Percentiles rank a stretch among this genome's conserved stretches.
phyloP scores from a whole-genome alignment of 805 yeast genomes.

The Candida nonsorbophila region DNA sequence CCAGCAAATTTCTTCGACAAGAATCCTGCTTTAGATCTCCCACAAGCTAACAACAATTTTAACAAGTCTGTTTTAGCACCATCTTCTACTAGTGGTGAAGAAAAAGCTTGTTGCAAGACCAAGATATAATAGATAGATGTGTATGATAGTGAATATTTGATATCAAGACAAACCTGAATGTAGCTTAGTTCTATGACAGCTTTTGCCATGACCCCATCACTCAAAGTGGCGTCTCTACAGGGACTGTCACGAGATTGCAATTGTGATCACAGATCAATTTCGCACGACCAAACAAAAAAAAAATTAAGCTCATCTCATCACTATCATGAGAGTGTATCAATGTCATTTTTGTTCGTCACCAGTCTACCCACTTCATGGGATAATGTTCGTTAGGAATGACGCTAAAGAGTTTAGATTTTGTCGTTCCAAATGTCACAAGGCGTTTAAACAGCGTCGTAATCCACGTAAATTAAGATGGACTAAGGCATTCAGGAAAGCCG shows the following conservation, averaged over 20 bases:
- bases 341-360: constrained; percentile 99
- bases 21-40: constrained; percentile 76
- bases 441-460: constrained; percentile 96
- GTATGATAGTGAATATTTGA: not conserved
- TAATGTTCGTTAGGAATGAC: constrained; percentile 96
- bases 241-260: no score
- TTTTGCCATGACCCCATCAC: no score
- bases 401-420: constrained; percentile 97
- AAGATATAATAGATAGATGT: constrained; percentile 15
- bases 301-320: constrained; percentile 3
- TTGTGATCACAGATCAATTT: constrained; percentile 4
- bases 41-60: constrained; percentile 61
- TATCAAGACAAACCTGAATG: not conserved
- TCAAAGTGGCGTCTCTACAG: no score
- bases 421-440: constrained; percentile 95
- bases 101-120: constrained; percentile 31
- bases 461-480: constrained; percentile 99
- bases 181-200: no score
- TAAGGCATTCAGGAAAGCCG: constrained; percentile 97
- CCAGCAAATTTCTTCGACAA: constrained; percentile 73
- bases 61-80: constrained; percentile 53
- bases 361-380: constrained; percentile 79
- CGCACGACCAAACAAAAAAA: constrained; percentile 3
- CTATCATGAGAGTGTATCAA: constrained; percentile 72
- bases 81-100: constrained; percentile 11